A percentile compares a stretch with the other conserved stretches of the same genome.
These are phyloP conservation scores for Tillandsia fasciculata DNA, from an alignment of 176 grass and related monocot species.

Conservation along the genomic window DNA sequence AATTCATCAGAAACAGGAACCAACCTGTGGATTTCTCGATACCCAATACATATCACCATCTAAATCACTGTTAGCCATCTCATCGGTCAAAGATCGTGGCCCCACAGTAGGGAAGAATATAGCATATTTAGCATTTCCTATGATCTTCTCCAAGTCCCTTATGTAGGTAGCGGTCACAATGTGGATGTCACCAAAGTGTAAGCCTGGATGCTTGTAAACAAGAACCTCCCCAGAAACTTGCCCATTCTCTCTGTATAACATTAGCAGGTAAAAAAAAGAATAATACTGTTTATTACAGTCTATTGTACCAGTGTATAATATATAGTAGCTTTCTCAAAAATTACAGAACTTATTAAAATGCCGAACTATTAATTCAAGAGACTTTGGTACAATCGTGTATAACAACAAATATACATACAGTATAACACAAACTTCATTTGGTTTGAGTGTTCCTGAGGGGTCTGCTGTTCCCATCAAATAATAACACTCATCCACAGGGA, in stretches of 20 bases:
- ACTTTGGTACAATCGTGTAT: not conserved
- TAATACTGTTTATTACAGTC: too few species aligned
- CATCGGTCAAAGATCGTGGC: constrained; percentile 59
- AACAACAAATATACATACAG: constrained; percentile 41
- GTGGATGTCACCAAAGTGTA: constrained; percentile 75
- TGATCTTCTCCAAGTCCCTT: constrained; percentile 26
- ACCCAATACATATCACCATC: constrained; percentile 79
- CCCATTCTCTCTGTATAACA: constrained; percentile 41
- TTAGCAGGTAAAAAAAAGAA: not conserved
- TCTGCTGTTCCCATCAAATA: constrained; percentile 64
- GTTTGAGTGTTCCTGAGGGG: constrained; percentile 36
- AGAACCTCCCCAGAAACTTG: constrained; percentile 58
- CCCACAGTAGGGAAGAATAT: constrained; percentile 56
- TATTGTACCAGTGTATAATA: too few species aligned
- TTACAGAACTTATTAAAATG: too few species aligned
- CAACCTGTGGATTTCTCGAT: constrained; percentile 44
- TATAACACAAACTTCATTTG: constrained; percentile 61
- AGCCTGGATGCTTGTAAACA: constrained; percentile 63
- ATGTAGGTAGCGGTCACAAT: constrained; percentile 36
- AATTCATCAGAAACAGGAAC: not conserved
- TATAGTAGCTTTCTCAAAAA: too few species aligned
- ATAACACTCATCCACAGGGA: constrained; percentile 48
- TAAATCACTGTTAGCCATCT: constrained; percentile 66
- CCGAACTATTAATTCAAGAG: too few species aligned
- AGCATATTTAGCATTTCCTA: constrained; percentile 57